These are phyloP conservation scores for Beauveria sp. DNA, from an alignment of 2,329 filamentous ascomycete genomes.

Conservation along the genomic window DNA sequence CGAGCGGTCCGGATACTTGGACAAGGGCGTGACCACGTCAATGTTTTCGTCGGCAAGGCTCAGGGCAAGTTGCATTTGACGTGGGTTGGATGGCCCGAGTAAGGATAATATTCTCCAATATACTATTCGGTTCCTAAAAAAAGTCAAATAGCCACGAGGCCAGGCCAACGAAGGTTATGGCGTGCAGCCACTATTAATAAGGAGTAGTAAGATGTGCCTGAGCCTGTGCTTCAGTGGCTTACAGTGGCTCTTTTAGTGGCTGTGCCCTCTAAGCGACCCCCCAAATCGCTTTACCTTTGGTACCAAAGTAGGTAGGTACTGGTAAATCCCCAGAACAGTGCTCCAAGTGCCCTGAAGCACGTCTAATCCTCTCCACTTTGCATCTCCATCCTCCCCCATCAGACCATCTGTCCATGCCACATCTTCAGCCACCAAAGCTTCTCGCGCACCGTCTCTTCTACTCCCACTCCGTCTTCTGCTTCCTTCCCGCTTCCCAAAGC, in stretches of 20 bases:
- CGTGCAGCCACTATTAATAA: neutral
- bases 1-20: neutral
- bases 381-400: neutral
- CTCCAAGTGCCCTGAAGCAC: neutral
- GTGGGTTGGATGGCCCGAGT: neutral
- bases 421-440: slow-evolving; percentile 2
- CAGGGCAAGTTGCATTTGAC: neutral
- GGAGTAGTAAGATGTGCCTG: neutral
- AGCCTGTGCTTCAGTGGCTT: neutral
- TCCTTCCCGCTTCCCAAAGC: neutral
- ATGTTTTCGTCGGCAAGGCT: neutral
- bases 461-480: neutral
- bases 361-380: neutral
- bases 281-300: neutral
- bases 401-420: slow-evolving; percentile 7
- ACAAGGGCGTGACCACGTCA: neutral
- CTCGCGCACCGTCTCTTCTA: neutral
- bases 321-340: neutral
- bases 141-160: neutral
- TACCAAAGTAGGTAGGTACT: neutral
- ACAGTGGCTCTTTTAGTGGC: neutral
- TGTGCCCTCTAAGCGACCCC: neutral
- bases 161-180: neutral
- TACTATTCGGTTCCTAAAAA: neutral
- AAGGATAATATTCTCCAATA: no score